A percentile compares a stretch with the other conserved stretches of the same genome.
Conservation (phyloP, 768 basidiomycete genomes). For the Daedalea quercina region DNA sequence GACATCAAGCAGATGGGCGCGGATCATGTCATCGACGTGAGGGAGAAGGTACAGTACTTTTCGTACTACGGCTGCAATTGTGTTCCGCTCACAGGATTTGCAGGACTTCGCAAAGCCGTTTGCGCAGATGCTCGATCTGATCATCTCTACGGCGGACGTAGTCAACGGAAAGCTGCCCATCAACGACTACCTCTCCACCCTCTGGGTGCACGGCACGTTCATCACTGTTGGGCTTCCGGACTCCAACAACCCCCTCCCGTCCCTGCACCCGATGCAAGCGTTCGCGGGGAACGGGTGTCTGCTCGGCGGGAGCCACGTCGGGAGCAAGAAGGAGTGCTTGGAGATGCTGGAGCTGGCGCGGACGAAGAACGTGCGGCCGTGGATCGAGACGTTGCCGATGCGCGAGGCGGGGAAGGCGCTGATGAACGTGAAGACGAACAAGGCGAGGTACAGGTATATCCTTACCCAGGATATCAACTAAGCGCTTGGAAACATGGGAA, state of each 20-base stretch:
- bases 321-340: slow-evolving; percentile 48
- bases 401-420: slow-evolving; percentile 42
- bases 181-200: slow-evolving; percentile 31
- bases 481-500: not conserved
- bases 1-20: slow-evolving; percentile 57
- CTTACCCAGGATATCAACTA: slow-evolving; percentile 25
- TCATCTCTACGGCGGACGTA: slow-evolving; percentile 30
- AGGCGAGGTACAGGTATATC: slow-evolving; percentile 49
- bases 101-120: slow-evolving; percentile 31
- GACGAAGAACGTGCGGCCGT: slow-evolving; percentile 44
- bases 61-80: slow-evolving; percentile 5
- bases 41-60: slow-evolving; percentile 7
- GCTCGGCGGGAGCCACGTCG: slow-evolving; percentile 34
- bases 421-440: slow-evolving; percentile 37
- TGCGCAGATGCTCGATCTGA: slow-evolving; percentile 39
- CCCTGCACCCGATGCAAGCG: slow-evolving; percentile 21
- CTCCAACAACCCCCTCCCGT: slow-evolving; percentile 30
- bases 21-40: slow-evolving; percentile 43
- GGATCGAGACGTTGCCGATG: slow-evolving; percentile 38
- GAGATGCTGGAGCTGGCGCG: slow-evolving; percentile 56
- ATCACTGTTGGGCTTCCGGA: slow-evolving; percentile 54
- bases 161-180: slow-evolving; percentile 17
- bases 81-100: slow-evolving; percentile 13
- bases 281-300: slow-evolving; percentile 21
- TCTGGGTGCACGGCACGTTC: slow-evolving; percentile 47